phyloP scores from a whole-genome alignment of 1,284 basidiomycete genomes.

The Cryptococcus hybrid region DNA sequence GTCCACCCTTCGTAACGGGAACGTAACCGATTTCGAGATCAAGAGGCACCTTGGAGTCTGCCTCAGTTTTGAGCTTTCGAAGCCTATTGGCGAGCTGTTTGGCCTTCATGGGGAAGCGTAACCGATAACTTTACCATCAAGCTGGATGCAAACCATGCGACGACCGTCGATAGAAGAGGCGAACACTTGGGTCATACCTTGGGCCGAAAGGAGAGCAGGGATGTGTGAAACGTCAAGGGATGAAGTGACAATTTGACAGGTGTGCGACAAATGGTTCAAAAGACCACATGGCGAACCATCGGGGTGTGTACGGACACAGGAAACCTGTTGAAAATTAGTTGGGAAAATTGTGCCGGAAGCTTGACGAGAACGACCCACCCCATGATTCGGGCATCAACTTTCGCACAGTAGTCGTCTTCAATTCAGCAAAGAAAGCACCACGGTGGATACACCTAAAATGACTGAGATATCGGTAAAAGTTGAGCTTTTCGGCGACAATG shows the following conservation, averaged over 20 bases:
- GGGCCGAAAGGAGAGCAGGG: conserved; percentile 73
- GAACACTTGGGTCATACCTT: conserved; percentile 95
- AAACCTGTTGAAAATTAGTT: conserved; percentile 62
- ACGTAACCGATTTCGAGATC: conserved; percentile 96
- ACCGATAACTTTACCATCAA: conserved; percentile 94
- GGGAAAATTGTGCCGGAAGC: background rate
- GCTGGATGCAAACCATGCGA: conserved; percentile 81
- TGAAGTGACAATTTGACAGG: conserved; percentile 85
- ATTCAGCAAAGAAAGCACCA: conserved; percentile 98
- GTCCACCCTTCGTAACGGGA: conserved; percentile 84
- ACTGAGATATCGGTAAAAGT: conserved; percentile 97
- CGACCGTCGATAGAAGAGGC: conserved; percentile 72
- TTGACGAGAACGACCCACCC: conserved; percentile 58
- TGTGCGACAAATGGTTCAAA: conserved; percentile 93
- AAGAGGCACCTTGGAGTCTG: conserved; percentile 74
- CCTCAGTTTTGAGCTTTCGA: conserved; percentile 95
- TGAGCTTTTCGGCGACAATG: conserved; percentile 97
- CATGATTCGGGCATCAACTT: conserved; percentile 97
- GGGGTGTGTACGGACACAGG: conserved; percentile 97
- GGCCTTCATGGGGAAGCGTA: conserved; percentile 81
- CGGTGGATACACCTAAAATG: conserved; percentile 99
- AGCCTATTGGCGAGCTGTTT: conserved; percentile 78
- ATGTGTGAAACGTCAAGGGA: conserved; percentile 75
- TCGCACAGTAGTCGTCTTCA: conserved; percentile 97
- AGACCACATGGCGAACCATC: conserved; percentile 98